Percentiles rank a stretch among this genome's conserved stretches.
Evolutionary conservation across 2,329 filamentous ascomycete species (phyloP).

Genomic region (Pestalotiopsis sp.): DNA sequence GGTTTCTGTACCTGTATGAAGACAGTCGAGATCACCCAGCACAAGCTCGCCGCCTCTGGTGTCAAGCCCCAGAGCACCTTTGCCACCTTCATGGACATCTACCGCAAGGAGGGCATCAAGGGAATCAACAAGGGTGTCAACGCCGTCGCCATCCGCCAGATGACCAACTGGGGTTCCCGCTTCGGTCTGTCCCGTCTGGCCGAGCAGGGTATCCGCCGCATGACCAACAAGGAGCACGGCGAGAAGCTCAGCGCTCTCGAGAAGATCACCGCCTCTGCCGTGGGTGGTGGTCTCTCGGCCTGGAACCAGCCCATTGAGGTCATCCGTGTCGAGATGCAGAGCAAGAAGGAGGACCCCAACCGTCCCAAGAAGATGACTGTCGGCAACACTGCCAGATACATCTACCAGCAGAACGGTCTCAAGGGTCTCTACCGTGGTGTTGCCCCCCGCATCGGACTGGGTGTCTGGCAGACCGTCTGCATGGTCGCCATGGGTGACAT

Average conservation of each 20-base stretch:
- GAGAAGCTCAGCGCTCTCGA: constrained; percentile 79
- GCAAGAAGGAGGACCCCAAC: constrained; percentile 96
- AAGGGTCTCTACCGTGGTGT: constrained; percentile 96
- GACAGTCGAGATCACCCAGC: constrained; percentile 99
- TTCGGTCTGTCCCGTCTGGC: constrained; percentile 93
- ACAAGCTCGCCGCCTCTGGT: constrained; percentile 85
- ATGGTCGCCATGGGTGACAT: constrained; percentile 99
- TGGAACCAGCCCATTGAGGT: constrained; percentile 99
- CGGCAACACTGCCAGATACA: constrained; percentile 81
- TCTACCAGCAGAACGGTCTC: constrained; percentile 86
- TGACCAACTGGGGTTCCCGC: constrained; percentile 98
- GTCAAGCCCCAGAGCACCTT: constrained; percentile 89
- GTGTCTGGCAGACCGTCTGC: constrained; percentile 99
- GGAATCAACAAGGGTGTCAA: constrained; percentile 99
- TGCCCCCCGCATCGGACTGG: constrained; percentile 87
- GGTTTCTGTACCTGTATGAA: constrained; percentile 99
- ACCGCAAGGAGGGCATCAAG: constrained; percentile 86
- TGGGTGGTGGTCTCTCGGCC: constrained; percentile 92
- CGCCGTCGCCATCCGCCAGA: constrained; percentile 96
- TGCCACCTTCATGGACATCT: constrained; percentile 95
- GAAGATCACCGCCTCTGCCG: constrained; percentile 83
- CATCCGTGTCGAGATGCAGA: constrained; percentile 99
- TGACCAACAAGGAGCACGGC: constrained; percentile 76
- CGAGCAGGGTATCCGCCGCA: constrained; percentile 80
- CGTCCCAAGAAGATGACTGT: constrained; percentile 99